Conservation (phyloP, 177 flowering plant genomes). For the Vitis hybrid region DNA sequence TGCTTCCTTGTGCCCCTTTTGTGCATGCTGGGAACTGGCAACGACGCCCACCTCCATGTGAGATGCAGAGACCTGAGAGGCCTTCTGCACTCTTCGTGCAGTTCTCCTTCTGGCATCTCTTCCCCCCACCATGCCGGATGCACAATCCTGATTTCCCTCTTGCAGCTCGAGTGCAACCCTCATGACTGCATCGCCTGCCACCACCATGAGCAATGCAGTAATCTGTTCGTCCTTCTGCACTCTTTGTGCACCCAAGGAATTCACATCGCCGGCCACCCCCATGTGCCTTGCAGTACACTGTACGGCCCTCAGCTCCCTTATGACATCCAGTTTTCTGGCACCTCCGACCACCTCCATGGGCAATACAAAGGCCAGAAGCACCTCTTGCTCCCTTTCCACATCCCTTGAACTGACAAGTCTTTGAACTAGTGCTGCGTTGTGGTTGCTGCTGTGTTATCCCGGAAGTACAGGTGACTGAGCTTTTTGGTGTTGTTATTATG, state of each 20-base stretch:
- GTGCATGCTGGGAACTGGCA: conserved; percentile 71
- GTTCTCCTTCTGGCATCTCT: conserved; percentile 84
- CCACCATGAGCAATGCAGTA: conserved; percentile 98
- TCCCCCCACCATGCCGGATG: conserved; percentile 97
- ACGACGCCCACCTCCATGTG: conserved; percentile 97
- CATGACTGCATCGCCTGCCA: conserved; percentile 82
- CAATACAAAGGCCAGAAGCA: conserved; percentile 94
- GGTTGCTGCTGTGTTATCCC: conserved; percentile 55
- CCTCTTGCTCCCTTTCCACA: conserved; percentile 98
- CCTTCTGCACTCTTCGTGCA: conserved; percentile 99
- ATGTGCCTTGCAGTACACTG: conserved; percentile 98
- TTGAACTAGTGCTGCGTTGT: conserved; percentile 53
- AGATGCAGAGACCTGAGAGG: conserved; percentile 92
- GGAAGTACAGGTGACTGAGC: conserved; percentile 85
- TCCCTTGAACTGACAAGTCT: conserved; percentile 79
- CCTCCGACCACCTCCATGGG: conserved; percentile 97
- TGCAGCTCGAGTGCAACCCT: conserved; percentile 85
- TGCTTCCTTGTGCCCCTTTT: conserved; percentile 99
- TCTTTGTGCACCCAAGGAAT: conserved; percentile 88
- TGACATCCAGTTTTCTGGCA: conserved; percentile 83
- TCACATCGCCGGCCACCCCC: conserved; percentile 98
- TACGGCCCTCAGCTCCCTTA: conserved; percentile 97
- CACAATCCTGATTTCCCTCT: conserved; percentile 95
- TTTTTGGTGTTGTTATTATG: conserved; percentile 48
- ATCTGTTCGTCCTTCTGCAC: conserved; percentile 98